These are phyloP conservation scores for Monosporascus sp. DNA, from an alignment of 2,329 filamentous ascomycete genomes.

Conservation along the genomic window DNA sequence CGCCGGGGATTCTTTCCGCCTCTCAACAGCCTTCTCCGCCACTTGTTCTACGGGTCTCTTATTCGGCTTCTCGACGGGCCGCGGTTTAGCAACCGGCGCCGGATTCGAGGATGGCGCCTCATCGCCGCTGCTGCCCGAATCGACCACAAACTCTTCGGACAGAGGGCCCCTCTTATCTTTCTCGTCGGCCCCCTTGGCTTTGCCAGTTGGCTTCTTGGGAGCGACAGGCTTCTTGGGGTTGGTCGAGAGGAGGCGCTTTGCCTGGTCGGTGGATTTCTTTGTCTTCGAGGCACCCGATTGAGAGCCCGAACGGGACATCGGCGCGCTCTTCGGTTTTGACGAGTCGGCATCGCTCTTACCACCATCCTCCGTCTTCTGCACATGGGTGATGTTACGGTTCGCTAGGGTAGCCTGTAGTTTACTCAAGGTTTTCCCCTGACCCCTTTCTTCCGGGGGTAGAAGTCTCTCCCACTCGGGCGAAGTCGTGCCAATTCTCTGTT, in stretches of 20 bases:
- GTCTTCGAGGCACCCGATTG: constrained; percentile 45
- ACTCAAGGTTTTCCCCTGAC: constrained; percentile 56
- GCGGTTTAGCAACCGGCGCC: constrained; percentile 25
- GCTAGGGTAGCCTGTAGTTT: constrained; percentile 56
- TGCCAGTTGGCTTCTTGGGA: constrained; percentile 40
- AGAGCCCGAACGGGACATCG: constrained; percentile 45
- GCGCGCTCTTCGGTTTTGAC: constrained; percentile 34
- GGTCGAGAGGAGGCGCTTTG: constrained; percentile 48
- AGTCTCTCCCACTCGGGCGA: constrained; percentile 59
- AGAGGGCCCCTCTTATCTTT: constrained; percentile 39
- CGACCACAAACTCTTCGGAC: constrained; percentile 52
- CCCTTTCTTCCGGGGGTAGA: constrained; percentile 52
- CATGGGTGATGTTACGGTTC: constrained; percentile 41
- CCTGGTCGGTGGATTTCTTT: constrained; percentile 53
- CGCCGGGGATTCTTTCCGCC: constrained; percentile 6
- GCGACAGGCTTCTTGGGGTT: constrained; percentile 32
- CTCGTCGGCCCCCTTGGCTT: constrained; percentile 32
- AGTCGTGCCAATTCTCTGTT: constrained; percentile 48
- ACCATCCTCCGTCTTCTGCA: constrained; percentile 45
- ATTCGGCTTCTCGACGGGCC: constrained; percentile 18
- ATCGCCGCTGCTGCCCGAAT: constrained; percentile 51
- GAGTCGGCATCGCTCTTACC: constrained; percentile 35
- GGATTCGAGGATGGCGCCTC: constrained; percentile 39
- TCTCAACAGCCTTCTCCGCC: constrained; percentile 9
- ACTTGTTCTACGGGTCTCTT: constrained; percentile 11